Conservation (phyloP, 352 stramenopile species). For the Globisporangium nunn region DNA sequence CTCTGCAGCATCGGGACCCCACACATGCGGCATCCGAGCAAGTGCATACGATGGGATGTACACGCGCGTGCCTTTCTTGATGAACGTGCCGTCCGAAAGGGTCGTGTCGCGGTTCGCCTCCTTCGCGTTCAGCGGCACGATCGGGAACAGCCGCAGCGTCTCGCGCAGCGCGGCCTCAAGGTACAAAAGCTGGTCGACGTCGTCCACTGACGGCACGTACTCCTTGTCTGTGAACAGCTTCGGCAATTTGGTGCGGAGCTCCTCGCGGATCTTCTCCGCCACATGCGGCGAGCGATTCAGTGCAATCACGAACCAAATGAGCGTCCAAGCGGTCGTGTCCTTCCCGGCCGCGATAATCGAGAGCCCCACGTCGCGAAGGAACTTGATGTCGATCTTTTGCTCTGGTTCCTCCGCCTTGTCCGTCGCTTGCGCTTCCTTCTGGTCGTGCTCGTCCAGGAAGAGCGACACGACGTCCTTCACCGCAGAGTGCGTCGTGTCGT, state of each 20-base stretch:
- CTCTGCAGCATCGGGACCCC: conserved; percentile 35
- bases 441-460: conserved; percentile 28
- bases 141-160: conserved; percentile 57
- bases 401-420: not conserved
- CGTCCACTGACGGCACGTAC: conserved; percentile 32
- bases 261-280: conserved; percentile 30
- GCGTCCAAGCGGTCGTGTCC: conserved; percentile 63
- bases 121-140: conserved; percentile 50
- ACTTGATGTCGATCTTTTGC: conserved; percentile 24
- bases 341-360: conserved; percentile 62
- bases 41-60: conserved; percentile 52
- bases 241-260: conserved; percentile 38
- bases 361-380: conserved; percentile 59
- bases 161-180: conserved; percentile 52
- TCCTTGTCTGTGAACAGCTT: conserved; percentile 18
- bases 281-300: conserved; percentile 56
- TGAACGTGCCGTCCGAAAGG: conserved; percentile 45
- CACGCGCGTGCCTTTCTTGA: conserved; percentile 38
- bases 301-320: conserved; percentile 69
- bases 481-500: conserved; percentile 2
- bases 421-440: conserved; percentile 1
- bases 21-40: conserved; percentile 32
- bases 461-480: conserved; percentile 38
- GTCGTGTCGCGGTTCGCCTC: conserved; percentile 13
- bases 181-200: conserved; percentile 49